Conservation (phyloP, 192 early-diverging fungal genomes). For the Geranomyces variabilis region DNA sequence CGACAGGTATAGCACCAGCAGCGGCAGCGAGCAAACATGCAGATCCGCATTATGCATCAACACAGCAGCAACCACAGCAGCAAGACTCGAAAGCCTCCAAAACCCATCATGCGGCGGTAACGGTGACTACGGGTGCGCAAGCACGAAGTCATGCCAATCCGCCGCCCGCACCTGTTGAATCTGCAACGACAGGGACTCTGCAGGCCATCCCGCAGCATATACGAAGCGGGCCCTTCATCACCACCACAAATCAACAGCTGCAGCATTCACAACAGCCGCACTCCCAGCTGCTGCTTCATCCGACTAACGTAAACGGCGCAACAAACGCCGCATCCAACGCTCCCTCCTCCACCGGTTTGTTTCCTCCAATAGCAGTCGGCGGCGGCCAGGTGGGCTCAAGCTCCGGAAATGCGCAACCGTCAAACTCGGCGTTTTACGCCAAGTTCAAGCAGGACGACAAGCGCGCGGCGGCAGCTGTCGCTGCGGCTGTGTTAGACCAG, state of each 20-base stretch:
- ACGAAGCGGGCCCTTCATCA: conserved; percentile 6
- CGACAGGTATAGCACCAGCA: background rate
- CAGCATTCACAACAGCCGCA: conserved; percentile 11
- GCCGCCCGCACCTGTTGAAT: background rate
- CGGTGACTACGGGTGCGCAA: background rate
- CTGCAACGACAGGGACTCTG: conserved; percentile 1
- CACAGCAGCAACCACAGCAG: conserved; percentile 8
- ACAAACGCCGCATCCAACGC: background rate
- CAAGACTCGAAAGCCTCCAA: background rate
- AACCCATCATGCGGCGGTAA: background rate
- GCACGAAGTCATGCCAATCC: background rate
- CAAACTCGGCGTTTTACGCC: conserved; percentile 26
- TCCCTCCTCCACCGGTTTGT: background rate
- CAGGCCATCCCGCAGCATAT: conserved; percentile 19
- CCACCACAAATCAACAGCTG: background rate
- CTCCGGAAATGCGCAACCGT: background rate
- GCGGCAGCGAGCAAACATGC: background rate
- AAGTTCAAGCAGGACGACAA: conserved; percentile 33
- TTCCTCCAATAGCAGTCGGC: background rate
- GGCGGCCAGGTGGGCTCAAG: too few relatives aligned
- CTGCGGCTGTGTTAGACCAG: background rate
- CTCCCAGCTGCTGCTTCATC: conserved; percentile 4
- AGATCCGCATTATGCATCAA: background rate
- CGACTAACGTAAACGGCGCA: background rate
- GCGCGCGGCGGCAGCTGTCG: conserved; percentile 6